Conservation (phyloP, 192 early-diverging fungal genomes). For the Entomortierella parvispora region DNA sequence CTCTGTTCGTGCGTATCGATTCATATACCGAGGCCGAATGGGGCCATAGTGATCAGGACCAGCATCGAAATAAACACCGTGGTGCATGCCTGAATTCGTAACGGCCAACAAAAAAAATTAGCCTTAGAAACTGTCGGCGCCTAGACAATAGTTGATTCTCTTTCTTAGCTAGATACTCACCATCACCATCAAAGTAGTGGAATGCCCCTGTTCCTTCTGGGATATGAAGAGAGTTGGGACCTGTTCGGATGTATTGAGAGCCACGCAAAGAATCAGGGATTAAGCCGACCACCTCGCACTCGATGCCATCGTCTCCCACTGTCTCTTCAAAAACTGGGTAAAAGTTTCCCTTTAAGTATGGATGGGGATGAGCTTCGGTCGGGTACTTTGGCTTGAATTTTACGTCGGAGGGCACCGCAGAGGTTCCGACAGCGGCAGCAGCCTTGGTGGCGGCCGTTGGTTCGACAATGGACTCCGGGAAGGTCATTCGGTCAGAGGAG, state of each 20-base stretch:
- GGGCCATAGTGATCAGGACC: conserved; percentile 2
- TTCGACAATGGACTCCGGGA: no score
- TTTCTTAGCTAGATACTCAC: conserved; percentile 5
- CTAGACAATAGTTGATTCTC: neutral
- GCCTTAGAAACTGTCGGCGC: no score
- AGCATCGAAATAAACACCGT: conserved; percentile 35
- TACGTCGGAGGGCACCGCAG: neutral
- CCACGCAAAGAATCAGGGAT: conserved; percentile 26
- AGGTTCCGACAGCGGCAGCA: conserved; percentile 5
- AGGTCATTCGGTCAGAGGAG: no score
- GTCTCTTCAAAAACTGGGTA: conserved; percentile 49
- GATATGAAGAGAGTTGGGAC: conserved; percentile 29
- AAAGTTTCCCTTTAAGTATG: conserved; percentile 42
- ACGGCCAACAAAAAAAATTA: neutral
- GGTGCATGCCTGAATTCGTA: conserved; percentile 33
- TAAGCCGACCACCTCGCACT: conserved; percentile 30
- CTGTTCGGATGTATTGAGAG: conserved; percentile 42
- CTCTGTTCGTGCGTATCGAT: conserved; percentile 31
- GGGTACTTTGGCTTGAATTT: neutral
- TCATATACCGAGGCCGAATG: conserved; percentile 40
- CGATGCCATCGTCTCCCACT: conserved; percentile 36
- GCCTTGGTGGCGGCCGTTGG: no score
- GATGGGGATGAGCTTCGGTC: conserved; percentile 28
- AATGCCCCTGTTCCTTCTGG: conserved; percentile 9
- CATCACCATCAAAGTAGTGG: conserved; percentile 34